phyloP scores from a whole-genome alignment of 148 eudicot genomes.

The Camellia sinensis region DNA sequence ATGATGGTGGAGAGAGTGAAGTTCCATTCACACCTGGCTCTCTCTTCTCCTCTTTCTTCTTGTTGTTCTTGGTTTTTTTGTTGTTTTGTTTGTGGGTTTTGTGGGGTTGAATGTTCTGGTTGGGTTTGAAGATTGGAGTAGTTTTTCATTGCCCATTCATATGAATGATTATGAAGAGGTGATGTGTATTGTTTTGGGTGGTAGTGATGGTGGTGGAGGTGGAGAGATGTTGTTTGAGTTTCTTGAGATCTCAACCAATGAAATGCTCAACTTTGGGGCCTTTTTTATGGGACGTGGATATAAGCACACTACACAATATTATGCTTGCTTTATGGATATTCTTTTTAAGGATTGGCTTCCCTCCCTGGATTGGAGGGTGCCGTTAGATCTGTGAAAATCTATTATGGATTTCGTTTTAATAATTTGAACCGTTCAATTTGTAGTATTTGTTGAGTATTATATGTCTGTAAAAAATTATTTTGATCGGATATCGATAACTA shows the following conservation, averaged over 20 bases:
- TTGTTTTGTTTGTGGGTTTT: conserved; percentile 16
- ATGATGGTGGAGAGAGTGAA: conserved; percentile 36
- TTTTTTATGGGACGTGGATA: not conserved
- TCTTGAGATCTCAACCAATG: not conserved
- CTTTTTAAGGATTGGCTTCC: too few species aligned
- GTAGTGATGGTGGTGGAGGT: not conserved
- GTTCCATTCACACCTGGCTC: conserved; percentile 44
- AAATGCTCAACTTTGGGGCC: not conserved
- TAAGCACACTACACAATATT: not conserved
- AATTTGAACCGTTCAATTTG: too few species aligned
- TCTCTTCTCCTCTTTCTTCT: conserved; percentile 8
- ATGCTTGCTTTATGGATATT: too few species aligned
- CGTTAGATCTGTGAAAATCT: too few species aligned
- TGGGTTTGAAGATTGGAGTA: conserved; percentile 13
- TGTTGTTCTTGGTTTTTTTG: conserved; percentile 8
- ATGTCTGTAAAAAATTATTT: too few species aligned
- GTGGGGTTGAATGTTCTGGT: not conserved
- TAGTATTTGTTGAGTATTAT: too few species aligned
- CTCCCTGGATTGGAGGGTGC: too few species aligned
- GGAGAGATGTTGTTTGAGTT: too few species aligned
- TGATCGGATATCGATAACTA: too few species aligned
- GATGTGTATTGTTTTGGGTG: not conserved
- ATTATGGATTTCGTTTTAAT: too few species aligned
- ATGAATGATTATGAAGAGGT: conserved; percentile 8
- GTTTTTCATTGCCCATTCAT: conserved; percentile 51